Base-by-base conservation (phyloP, 1,284 basidiomycete genomes). In the Heterobasidion annosum region DNA sequence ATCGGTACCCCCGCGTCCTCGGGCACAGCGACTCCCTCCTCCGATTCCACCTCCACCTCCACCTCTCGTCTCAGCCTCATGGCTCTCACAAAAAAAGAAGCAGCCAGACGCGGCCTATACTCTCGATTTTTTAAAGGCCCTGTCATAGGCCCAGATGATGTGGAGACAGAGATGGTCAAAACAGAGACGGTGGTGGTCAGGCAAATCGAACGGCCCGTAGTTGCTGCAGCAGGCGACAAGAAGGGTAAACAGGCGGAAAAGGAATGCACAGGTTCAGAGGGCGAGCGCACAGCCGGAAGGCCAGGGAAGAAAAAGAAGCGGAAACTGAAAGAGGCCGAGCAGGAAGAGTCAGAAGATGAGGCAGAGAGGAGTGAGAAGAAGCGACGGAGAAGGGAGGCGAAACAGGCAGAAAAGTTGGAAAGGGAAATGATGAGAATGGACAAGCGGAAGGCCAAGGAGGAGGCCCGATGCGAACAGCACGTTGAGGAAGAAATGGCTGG, bases 81-180 rank as follows among this genome's bases (percentile, higher is more conserved):
- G 53, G 77, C 82, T 0, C 68, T 74, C 1, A 85, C 88, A 5
- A 91, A 92, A 67, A 76, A 85, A 53, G 89, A 93, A 62, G 81
- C 88, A 13, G 93, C 92, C 0, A 79, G 78, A 55, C 73, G 80
- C 33, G 77, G 76, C 34, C 74, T 96, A 1, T 96, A 96, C 66
- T 78, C 89, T 1, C 76, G 77, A 53, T 96, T 96, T 67, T 86
- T 88, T 63, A 79, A 86, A 19, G 92, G 92, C 0, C 77, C 88
- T 37, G 69, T 85, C 42, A 65, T 86, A 50, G 74, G 77, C 6
- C 75, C 78, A 9, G 75, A 81, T 25, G 61, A 64, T 25, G 59
- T 58, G 13, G 62, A 66, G 47, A 46, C 37, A 16, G 56, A 55
- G 42, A 55, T 46, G 49, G 34, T 56, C 16, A 53, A 55, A 50